Evolutionary conservation across 2,329 filamentous ascomycete species (phyloP), one percentile per base, ranked within the genome.

Genomic region (Blastomyces silverae): DNA sequence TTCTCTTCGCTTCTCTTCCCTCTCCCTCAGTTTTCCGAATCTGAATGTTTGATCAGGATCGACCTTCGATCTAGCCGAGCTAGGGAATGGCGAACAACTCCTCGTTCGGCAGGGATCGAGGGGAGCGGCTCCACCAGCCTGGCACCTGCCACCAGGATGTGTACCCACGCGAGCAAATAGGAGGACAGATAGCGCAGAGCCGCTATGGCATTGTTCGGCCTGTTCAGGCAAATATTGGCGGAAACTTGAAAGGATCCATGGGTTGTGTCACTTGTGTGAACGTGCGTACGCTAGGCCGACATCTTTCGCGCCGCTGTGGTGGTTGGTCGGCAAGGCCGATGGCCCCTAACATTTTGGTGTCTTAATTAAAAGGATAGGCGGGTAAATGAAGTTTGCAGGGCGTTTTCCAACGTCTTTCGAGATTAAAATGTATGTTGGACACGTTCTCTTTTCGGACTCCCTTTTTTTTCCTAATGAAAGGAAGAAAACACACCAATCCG

Each of bases 1-100:
- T 46, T 31, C 15, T 11, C 13, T 20, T 59, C 10, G 2, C 22
- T 44, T 59, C n/a, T 59, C 7, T 34, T 34, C n/a, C 44, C 44
- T 46, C 44, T 59, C 22, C 20, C 39, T 46, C 28, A 25, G 28
- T 48, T 61, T 61, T 34, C 25, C 11, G 10, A 48, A 48, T 31
- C 28, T 59, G 17, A 10, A 37, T 22, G 34, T n/a, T 61, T 61
- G 28, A 61, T 50, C 42, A 31, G 39, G 57, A 60, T 60, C 39
- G 17, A 8, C 57, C 39, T 31, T 20, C 15, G 46, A 25, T 7
- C 28, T 31, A 34, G 55, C 10, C 31, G 7, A 22, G 28, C 53
- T 31, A 34, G n/a, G 17, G 11, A 37, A 8, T 34, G 28, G 28
- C 28, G 28, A 56, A 37, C 22, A 10, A 15, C 15, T 34, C 37